Percentiles rank a stretch among this genome's conserved stretches.
Conservation (phyloP, 805 yeast genomes). For the Blastobotrys robertii region DNA sequence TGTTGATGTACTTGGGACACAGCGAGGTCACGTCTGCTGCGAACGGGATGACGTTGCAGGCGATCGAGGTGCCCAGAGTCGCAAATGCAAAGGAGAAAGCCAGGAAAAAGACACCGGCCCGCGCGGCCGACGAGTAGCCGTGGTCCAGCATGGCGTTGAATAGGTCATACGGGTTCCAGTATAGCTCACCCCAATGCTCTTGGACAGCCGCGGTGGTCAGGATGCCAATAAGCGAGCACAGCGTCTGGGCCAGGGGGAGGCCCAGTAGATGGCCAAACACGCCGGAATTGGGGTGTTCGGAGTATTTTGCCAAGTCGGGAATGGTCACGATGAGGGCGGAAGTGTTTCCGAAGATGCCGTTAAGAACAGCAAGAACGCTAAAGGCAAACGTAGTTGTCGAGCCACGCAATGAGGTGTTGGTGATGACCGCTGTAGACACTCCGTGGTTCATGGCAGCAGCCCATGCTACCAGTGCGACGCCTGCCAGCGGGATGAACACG, state of each 20-base stretch:
- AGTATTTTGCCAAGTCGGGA: conserved; percentile 15
- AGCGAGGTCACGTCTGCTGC: conserved; percentile 40
- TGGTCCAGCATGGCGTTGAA: conserved; percentile 33
- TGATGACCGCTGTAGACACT: conserved; percentile 21
- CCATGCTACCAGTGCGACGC: conserved; percentile 75
- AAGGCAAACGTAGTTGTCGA: conserved; percentile 2
- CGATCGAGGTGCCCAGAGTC: conserved; percentile 20
- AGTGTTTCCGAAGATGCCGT: conserved; percentile 13
- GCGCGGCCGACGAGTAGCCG: conserved; percentile 30
- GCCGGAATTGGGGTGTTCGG: conserved; percentile 5
- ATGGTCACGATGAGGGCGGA: conserved; percentile 12
- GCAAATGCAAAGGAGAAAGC: conserved; percentile 20
- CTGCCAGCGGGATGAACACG: conserved; percentile 66
- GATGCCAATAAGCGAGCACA: conserved; percentile 31
- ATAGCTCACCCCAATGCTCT: conserved; percentile 32
- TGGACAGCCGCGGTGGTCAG: conserved; percentile 36
- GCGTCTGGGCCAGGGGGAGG: conserved; percentile 10
- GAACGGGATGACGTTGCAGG: conserved; percentile 37
- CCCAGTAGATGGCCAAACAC: conserved; percentile 12
- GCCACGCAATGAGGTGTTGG: conserved; percentile 1
- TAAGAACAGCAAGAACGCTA: conserved; percentile 6
- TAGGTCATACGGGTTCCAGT: conserved; percentile 41
- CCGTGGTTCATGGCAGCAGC: conserved; percentile 68
- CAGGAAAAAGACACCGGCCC: conserved; percentile 26
- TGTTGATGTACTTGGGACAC: conserved; percentile 49